Evolutionary conservation across 352 stramenopile genomes (phyloP), one percentile per base, ranked within the genome.

Genomic region (Pythium dissimile): DNA sequence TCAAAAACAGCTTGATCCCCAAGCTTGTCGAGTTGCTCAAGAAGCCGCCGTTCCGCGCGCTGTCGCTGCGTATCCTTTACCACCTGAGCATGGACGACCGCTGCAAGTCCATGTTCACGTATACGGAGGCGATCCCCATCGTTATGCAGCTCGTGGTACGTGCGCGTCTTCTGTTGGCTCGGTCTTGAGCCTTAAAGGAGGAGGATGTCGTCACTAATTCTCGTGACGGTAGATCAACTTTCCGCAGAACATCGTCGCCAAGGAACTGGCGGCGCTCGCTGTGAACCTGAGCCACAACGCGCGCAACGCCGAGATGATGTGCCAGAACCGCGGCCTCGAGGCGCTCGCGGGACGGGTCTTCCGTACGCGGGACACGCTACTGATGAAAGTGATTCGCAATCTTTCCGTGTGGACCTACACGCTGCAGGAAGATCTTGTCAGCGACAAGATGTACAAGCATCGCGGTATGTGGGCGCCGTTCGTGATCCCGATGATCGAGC

Each of bases 321-420:
- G 76, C 51, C 74, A 92, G 37, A 88, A 96, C 55, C 76, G 82
- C 23, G 91, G 90, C 0, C 68, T 98, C 6, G 85, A 96, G 52
- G 84, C 88, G 13, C 80, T 98, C 6, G 83, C 95, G n/a, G 77
- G 89, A 7, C 86, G 91, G 11, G 81, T 97, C 10, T 78, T 96
- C 41, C 83, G 91, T 16, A 96, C 87, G 8, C 80, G 84, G 9
- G 93, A 98, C 54, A 75, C 82, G 18, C 73, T 98, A 23, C 75
- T 98, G n/a, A 94, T 98, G 73, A 98, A 98, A 64, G 89, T 97
- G 16, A 81, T 96, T 20, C 85, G 87, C 53, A 97, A 97, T 60
- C 86, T 98, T 47, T 89, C 87, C 21, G 67, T 86, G 30, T 98
- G 92, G 92, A 97, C 92, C 4, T 97, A 94, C 71, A 81, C 74